Conservation (phyloP, 257 asterid species). For the Solanum pinnatisectum region DNA sequence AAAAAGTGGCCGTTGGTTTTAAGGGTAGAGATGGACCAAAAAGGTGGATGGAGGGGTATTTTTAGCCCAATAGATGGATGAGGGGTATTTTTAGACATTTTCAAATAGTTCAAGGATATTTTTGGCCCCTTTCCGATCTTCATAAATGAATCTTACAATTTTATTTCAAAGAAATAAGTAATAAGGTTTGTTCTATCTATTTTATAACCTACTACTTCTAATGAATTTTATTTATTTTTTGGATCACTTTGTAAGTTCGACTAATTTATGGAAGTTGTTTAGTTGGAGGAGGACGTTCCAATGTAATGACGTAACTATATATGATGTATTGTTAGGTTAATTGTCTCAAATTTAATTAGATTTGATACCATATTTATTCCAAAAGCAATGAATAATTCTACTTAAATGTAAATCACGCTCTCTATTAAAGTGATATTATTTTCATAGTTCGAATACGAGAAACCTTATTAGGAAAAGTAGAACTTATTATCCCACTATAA, state of each 20-base stretch:
- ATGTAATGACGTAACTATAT: not conserved
- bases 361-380: not conserved
- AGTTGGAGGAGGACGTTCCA: not conserved
- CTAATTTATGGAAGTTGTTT: not conserved
- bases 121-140: too few relatives aligned
- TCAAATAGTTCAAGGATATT: too few relatives aligned
- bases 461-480: not conserved
- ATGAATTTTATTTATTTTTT: not conserved
- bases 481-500: not conserved
- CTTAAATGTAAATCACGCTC: not conserved
- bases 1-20: too few relatives aligned
- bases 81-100: too few relatives aligned
- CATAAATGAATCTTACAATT: not conserved
- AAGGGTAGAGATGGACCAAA: too few relatives aligned
- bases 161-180: not conserved
- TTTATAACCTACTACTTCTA: not conserved
- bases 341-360: not conserved
- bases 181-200: not conserved
- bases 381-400: not conserved
- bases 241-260: not conserved
- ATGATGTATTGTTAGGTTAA: not conserved
- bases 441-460: rapidly evolving
- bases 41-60: too few relatives aligned
- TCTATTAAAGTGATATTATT: not conserved
- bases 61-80: too few relatives aligned